These are phyloP conservation scores for Backusella morwellensis DNA, from an alignment of 192 early-diverging fungal species.

Conservation along the genomic window DNA sequence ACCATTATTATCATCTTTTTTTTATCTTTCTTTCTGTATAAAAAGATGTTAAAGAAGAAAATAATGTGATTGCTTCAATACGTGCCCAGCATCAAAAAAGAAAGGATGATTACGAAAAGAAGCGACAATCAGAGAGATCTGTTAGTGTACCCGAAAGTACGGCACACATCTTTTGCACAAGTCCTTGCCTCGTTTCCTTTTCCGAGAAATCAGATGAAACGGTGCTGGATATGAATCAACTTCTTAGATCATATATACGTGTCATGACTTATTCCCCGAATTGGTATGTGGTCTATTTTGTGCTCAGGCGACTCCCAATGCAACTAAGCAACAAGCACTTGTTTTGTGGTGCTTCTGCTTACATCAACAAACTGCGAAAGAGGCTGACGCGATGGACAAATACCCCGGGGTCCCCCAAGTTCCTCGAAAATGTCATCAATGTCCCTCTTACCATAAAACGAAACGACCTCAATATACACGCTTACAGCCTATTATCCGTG, in stretches of 20 bases:
- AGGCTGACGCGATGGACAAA: slow-evolving; percentile 55
- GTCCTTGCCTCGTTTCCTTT: slow-evolving; percentile 8
- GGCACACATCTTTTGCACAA: background rate
- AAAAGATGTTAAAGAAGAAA: slow-evolving; percentile 1
- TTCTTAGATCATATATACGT: slow-evolving; percentile 50
- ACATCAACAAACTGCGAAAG: slow-evolving; percentile 51
- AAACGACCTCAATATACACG: slow-evolving; percentile 63
- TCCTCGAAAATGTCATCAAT: slow-evolving; percentile 53
- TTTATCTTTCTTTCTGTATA: background rate
- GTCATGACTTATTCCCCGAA: slow-evolving; percentile 67
- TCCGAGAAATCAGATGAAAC: background rate
- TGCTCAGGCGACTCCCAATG: slow-evolving; percentile 59
- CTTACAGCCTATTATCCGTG: slow-evolving; percentile 59
- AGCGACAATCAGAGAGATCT: background rate
- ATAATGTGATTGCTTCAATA: background rate
- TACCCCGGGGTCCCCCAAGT: slow-evolving; percentile 39
- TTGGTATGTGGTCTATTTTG: slow-evolving; percentile 69
- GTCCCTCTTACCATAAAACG: slow-evolving; percentile 58
- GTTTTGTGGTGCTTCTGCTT: slow-evolving; percentile 58
- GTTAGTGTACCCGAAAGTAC: background rate
- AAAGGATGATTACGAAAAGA: background rate
- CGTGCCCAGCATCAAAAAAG: slow-evolving; percentile 3
- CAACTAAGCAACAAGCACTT: slow-evolving; percentile 77
- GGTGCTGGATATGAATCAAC: slow-evolving; percentile 20
- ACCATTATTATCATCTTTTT: background rate